Conservation (phyloP, 441 rosid species). For the Erysimum pusillum region DNA sequence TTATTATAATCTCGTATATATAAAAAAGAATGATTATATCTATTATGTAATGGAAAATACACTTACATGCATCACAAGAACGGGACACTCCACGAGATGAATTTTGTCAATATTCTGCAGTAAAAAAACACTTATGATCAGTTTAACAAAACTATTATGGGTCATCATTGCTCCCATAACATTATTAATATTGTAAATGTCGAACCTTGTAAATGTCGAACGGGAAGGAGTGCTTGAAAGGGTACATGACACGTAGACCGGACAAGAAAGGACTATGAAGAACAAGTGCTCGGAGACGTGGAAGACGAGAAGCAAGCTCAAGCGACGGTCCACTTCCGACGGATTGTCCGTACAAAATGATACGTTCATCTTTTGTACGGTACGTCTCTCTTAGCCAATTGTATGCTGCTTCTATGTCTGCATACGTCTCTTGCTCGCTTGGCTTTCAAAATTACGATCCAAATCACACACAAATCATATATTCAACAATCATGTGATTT, state of each 20-base stretch:
- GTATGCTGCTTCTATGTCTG: slow-evolving; percentile 67
- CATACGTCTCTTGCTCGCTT: slow-evolving; percentile 69
- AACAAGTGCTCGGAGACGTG: slow-evolving; percentile 59
- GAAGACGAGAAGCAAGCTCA: slow-evolving; percentile 61
- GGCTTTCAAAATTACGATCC: slow-evolving; percentile 45
- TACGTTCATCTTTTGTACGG: slow-evolving; percentile 57
- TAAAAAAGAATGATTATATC: background rate
- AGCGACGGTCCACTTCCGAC: slow-evolving; percentile 71
- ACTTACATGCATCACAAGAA: slow-evolving; percentile 69
- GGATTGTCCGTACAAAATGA: slow-evolving; percentile 62
- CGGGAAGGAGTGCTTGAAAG: slow-evolving; percentile 61
- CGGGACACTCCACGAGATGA: slow-evolving; percentile 61
- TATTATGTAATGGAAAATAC: background rate
- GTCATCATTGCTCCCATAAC: background rate
- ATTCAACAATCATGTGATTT: background rate
- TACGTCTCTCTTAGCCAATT: slow-evolving; percentile 56
- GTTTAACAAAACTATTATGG: background rate
- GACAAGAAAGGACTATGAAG: slow-evolving; percentile 69
- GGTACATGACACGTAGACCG: slow-evolving; percentile 68
- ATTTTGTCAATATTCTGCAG: slow-evolving; percentile 66
- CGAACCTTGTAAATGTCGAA: slow-evolving; percentile 71
- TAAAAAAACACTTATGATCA: slow-evolving; percentile 25
- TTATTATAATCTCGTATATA: background rate
- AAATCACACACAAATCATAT: slow-evolving; percentile 24
- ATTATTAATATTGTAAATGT: no score